A percentile compares a stretch with the other conserved stretches of the same genome.
phyloP scores from a whole-genome alignment of 495 filamentous ascomycete species.

The Penicillium arizonense region DNA sequence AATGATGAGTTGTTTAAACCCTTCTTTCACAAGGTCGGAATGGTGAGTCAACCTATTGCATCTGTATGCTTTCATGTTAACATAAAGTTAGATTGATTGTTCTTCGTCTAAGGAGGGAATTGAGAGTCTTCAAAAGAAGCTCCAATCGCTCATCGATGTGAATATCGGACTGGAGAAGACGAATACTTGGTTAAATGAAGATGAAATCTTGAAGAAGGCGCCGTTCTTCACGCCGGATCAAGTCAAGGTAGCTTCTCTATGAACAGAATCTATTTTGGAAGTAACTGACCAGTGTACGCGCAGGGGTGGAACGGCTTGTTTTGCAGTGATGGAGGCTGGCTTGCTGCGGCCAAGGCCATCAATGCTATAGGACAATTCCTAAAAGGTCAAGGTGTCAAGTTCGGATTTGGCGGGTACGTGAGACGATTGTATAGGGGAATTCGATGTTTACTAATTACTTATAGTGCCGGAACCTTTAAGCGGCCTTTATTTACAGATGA shows the following conservation, averaged over 20 bases:
- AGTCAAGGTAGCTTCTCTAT: constrained; percentile 7
- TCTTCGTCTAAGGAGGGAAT: constrained; percentile 19
- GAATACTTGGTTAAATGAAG: constrained; percentile 8
- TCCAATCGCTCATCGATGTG: constrained; percentile 15
- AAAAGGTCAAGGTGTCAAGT: constrained; percentile 12
- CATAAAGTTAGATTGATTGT: constrained; percentile 13
- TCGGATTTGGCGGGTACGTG: constrained; percentile 16
- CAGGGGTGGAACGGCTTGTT: constrained; percentile 20
- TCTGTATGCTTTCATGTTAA: constrained; percentile 9
- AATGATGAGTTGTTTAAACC: constrained; percentile 44
- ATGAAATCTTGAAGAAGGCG: constrained; percentile 9
- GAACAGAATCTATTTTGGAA: not conserved
- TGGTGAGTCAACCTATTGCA: constrained; percentile 9
- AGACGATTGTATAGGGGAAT: not conserved
- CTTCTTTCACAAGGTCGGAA: constrained; percentile 41
- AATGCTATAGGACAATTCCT: constrained; percentile 16
- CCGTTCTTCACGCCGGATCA: constrained; percentile 14
- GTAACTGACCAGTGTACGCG: not conserved
- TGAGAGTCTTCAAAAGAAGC: constrained; percentile 5
- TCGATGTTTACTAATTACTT: not conserved
- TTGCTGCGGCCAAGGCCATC: constrained; percentile 21
- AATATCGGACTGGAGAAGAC: constrained; percentile 16
- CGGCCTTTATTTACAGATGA: constrained; percentile 12
- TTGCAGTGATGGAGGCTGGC: constrained; percentile 18
- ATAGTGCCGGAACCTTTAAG: constrained; percentile 17